phyloP scores from a whole-genome alignment of 441 rosid species.

The Pelargonium citronellum region DNA sequence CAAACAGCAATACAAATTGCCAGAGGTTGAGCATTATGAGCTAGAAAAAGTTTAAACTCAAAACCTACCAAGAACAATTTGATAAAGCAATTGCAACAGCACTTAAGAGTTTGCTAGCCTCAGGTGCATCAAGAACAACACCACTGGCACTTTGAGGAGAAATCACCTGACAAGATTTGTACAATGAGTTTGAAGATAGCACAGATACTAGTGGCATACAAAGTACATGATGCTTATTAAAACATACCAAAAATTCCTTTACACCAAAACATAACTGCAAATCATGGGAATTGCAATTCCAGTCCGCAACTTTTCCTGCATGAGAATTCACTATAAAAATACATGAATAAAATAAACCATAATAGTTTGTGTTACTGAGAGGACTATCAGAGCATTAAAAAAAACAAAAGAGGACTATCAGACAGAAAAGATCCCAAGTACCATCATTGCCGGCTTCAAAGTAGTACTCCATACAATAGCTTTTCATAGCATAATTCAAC shows the following conservation, averaged over 20 bases:
- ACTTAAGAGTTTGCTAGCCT: conserved; percentile 92
- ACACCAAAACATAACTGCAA: conserved; percentile 96
- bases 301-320: conserved; percentile 54
- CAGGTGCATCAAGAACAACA: conserved; percentile 87
- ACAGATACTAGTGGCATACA: conserved; percentile 10
- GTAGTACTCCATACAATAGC: conserved; percentile 84
- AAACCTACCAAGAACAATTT: conserved; percentile 76
- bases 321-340: conserved; percentile 29
- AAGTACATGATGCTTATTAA: conserved; percentile 14
- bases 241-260: conserved; percentile 77
- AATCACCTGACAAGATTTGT: conserved; percentile 52
- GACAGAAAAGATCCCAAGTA: conserved; percentile 28
- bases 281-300: conserved; percentile 70
- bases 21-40: conserved; percentile 5
- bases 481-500: conserved; percentile 61
- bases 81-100: conserved; percentile 88
- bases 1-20: conserved; percentile 16
- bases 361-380: conserved; percentile 11
- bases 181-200: conserved; percentile 12
- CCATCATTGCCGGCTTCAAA: conserved; percentile 49
- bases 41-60: conserved; percentile 23
- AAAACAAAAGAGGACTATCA: conserved; percentile 2
- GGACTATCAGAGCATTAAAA: not conserved
- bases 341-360: conserved; percentile 7
- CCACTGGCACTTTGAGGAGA: conserved; percentile 99